Conservation (phyloP, 2,329 filamentous ascomycete species). For the Sphaerulina vaccinii region DNA sequence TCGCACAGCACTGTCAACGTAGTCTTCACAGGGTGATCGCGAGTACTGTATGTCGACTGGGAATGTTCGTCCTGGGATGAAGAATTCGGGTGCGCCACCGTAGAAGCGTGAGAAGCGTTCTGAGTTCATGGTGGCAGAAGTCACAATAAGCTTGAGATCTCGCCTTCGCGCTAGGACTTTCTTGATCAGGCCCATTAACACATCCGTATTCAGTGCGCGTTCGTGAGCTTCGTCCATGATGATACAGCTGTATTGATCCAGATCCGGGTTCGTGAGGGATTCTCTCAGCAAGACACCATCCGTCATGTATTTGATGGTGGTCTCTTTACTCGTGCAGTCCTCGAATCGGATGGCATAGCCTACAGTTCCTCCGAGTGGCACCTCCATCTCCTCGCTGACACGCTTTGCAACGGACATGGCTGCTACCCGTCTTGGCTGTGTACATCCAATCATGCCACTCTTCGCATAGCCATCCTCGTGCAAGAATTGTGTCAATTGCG, state of each 20-base stretch:
- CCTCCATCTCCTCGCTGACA: constrained; percentile 98
- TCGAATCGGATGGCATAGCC: constrained; percentile 98
- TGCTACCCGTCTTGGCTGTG: constrained; percentile 91
- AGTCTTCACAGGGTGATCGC: constrained; percentile 91
- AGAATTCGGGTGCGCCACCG: constrained; percentile 92
- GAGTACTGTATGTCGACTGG: constrained; percentile 97
- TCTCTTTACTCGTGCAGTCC: constrained; percentile 94
- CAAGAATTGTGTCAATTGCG: constrained; percentile 92
- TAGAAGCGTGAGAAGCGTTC: constrained; percentile 96
- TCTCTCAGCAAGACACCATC: constrained; percentile 93
- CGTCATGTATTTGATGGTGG: constrained; percentile 98
- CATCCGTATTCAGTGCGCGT: constrained; percentile 91
- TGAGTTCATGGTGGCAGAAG: constrained; percentile 97
- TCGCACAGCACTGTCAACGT: constrained; percentile 94
- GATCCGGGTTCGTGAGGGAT: constrained; percentile 84
- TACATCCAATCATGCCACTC: constrained; percentile 89
- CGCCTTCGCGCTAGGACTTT: constrained; percentile 87
- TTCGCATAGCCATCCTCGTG: constrained; percentile 93
- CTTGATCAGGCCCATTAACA: constrained; percentile 95
- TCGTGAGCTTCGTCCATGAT: constrained; percentile 99
- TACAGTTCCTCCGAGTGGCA: constrained; percentile 79
- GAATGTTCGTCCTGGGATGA: constrained; percentile 93
- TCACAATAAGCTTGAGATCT: constrained; percentile 94
- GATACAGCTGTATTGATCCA: constrained; percentile 95
- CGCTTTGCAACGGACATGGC: constrained; percentile 99